Conservation (phyloP, 768 basidiomycete species). For the Flagelloscypha sp. region DNA sequence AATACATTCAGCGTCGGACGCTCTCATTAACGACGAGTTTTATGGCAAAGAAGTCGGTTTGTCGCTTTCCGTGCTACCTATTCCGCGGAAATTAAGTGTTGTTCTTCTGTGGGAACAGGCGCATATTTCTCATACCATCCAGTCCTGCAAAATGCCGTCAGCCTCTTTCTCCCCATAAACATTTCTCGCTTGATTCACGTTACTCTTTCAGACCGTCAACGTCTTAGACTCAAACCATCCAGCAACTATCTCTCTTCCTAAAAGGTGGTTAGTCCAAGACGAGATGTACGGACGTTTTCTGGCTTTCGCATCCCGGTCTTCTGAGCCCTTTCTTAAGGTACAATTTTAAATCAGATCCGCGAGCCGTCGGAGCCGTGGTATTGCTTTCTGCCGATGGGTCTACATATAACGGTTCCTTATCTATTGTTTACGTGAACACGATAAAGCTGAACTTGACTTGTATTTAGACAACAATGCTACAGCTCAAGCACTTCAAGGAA, state of each 20-base stretch:
- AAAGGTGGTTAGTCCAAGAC: constrained; percentile 44
- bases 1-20: constrained; percentile 59
- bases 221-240: constrained; percentile 53
- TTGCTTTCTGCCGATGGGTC: constrained; percentile 59
- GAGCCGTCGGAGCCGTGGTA: constrained; percentile 51
- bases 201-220: constrained; percentile 40
- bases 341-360: constrained; percentile 66
- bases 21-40: constrained; percentile 47
- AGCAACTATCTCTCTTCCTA: constrained; percentile 47
- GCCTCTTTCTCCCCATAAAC: constrained; percentile 14
- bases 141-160: constrained; percentile 52
- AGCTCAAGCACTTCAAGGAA: constrained; percentile 55
- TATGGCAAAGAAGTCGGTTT: constrained; percentile 51
- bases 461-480: constrained; percentile 23
- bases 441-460: neutral
- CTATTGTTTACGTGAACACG: neutral
- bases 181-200: constrained; percentile 10
- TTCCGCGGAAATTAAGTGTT: neutral
- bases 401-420: constrained; percentile 44
- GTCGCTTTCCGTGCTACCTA: constrained; percentile 4
- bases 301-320: constrained; percentile 5
- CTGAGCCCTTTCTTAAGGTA: constrained; percentile 33
- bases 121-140: constrained; percentile 71
- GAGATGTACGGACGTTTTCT: constrained; percentile 43
- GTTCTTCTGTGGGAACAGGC: constrained; percentile 23